Evolutionary conservation across 345 rosid species (phyloP), one percentile per base, ranked within the genome.

Genomic region (Eucalyptus erythrocorys): DNA sequence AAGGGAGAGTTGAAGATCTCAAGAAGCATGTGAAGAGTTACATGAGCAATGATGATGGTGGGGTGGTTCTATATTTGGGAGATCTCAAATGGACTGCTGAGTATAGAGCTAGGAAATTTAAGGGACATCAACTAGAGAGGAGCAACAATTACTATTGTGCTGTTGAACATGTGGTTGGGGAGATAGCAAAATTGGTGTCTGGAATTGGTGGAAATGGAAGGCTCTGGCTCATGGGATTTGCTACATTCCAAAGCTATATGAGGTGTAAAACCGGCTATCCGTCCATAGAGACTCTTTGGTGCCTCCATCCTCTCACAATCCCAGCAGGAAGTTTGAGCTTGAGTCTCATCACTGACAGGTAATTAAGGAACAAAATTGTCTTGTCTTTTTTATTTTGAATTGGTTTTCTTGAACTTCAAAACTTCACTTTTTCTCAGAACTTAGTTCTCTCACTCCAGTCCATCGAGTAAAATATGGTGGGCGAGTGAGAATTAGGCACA

Each of bases 341-440:
- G 93, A 95, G 95, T 94, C 97, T 96, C 87, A 90, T 92, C 94
- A 89, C 94, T 87, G 94, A 96, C 92, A 95, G 99, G 99, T 97
- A 93, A 59, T 32, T 37, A 32, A 34, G 22, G 76, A 53, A 61
- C 48, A 85, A 76, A 76, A 42, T 49, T 85, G 43, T 57, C 47
- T 51, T 21, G 45, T 49, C 87, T 86, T 51, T 50, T 11, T 40
- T 50, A 51, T 19, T 17, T 26, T 32, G 45, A 40, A 17, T 85
- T 50, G 13, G 32, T 47, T 40, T 76, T 40, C 47, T 76, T 76
- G 27, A 76, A 37, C 82, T 40, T 40, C 16, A 27, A 42, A 57
- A 87, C 37, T 87, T 64, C 84, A 45, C 42, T 57, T 48, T 48
- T 40, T 42, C 68, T 87, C 49, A 27, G 10, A 42, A 45, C 24